These are phyloP conservation scores for Sugiyamaella marilandica DNA, from an alignment of 805 yeast species.

Conservation along the genomic window DNA sequence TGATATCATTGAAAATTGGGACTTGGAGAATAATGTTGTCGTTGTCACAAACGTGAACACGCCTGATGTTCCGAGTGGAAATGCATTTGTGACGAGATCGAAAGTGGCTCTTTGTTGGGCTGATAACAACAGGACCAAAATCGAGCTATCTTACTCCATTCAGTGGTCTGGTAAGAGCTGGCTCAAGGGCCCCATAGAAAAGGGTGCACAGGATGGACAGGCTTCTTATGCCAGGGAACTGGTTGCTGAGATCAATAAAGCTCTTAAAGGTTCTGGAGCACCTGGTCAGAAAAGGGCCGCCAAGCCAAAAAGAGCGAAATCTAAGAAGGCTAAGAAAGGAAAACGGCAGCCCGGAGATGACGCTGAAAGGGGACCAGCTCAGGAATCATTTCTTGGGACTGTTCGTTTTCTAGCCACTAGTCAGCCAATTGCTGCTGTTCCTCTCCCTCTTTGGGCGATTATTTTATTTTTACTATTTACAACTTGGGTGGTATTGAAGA, in stretches of 20 bases:
- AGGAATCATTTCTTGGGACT: background rate
- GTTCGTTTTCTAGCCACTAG: background rate
- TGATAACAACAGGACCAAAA: constrained; percentile 49
- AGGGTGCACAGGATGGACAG: constrained; percentile 79
- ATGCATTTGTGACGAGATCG: constrained; percentile 69
- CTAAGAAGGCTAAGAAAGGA: constrained; percentile 12
- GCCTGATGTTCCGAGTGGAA: constrained; percentile 95
- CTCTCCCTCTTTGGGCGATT: constrained; percentile 14
- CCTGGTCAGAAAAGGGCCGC: constrained; percentile 3
- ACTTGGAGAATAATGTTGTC: constrained; percentile 50
- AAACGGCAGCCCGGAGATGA: constrained; percentile 17
- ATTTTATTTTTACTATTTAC: background rate
- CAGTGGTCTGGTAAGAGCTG: constrained; percentile 91
- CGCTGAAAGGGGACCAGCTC: background rate
- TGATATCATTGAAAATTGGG: constrained; percentile 56
- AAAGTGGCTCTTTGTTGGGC: constrained; percentile 75
- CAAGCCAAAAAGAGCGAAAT: constrained; percentile 12
- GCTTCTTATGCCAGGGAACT: constrained; percentile 53
- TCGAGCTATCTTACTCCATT: constrained; percentile 65
- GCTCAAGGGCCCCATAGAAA: constrained; percentile 86
- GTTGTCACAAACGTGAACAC: constrained; percentile 64
- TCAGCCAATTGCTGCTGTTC: constrained; percentile 9
- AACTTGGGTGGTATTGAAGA: background rate
- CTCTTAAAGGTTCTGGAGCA: background rate
- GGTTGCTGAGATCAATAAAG: constrained; percentile 23